phyloP scores from a whole-genome alignment of 352 stramenopile species.

The Phytophthora agathidicida region DNA sequence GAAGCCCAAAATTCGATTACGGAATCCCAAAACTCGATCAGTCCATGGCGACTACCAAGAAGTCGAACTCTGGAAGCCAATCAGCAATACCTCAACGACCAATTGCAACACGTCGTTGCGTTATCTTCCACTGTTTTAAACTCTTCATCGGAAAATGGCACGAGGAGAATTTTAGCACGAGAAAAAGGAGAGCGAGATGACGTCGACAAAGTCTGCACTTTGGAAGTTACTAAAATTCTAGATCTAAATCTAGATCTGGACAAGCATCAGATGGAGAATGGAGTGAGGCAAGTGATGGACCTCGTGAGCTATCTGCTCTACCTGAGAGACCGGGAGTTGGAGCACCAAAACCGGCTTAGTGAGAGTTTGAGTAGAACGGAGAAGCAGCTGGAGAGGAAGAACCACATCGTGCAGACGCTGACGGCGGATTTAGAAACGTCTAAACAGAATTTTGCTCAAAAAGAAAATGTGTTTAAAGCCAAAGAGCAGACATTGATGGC shows the following conservation, averaged over 20 bases:
- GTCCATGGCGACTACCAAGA: slow-evolving; percentile 55
- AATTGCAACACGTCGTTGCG: slow-evolving; percentile 58
- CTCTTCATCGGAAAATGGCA: slow-evolving; percentile 30
- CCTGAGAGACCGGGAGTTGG: slow-evolving; percentile 55
- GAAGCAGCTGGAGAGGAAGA: slow-evolving; percentile 63
- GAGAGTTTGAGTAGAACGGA: slow-evolving; percentile 49
- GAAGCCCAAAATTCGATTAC: neutral
- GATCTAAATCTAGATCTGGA: too few relatives aligned
- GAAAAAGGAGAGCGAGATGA: slow-evolving; percentile 21
- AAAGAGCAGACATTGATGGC: slow-evolving; percentile 57
- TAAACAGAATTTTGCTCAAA: slow-evolving; percentile 55
- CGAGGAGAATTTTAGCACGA: slow-evolving; percentile 18
- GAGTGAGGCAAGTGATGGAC: slow-evolving; percentile 66
- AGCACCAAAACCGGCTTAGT: slow-evolving; percentile 53
- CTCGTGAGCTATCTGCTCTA: slow-evolving; percentile 76
- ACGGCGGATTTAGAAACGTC: slow-evolving; percentile 52
- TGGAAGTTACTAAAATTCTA: slow-evolving; percentile 33
- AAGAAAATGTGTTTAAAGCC: slow-evolving; percentile 67
- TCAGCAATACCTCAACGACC: slow-evolving; percentile 69
- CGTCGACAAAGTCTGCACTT: slow-evolving; percentile 28
- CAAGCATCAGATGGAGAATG: slow-evolving; percentile 36
- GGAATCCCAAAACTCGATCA: neutral
- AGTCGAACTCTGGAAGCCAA: slow-evolving; percentile 48
- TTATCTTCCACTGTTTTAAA: slow-evolving; percentile 35
- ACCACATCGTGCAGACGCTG: slow-evolving; percentile 49